Evolutionary conservation across 2,329 filamentous ascomycete genomes (phyloP), one percentile per base, ranked within the genome.

Genomic region (Apiospora koreana): DNA sequence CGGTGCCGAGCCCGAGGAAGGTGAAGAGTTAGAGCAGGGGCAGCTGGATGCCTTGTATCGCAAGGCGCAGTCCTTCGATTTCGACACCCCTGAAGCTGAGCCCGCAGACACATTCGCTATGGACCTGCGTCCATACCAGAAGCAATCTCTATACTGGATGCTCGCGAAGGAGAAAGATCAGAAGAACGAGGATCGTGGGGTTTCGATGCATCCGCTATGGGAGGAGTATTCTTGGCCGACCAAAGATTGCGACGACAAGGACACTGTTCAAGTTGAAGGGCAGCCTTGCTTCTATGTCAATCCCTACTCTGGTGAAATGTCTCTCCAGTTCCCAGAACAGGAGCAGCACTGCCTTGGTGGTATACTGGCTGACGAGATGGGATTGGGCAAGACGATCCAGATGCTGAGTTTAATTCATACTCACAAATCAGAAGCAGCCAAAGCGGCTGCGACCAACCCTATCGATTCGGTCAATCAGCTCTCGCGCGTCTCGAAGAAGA

Each of bases 31-130:
- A 0, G 94, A 98, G 78, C 94, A 98, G 80, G 95, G 97, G 76
- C 96, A 99, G 79, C 91, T 99, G 3, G 96, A 99, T 79, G 90
- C 93, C 0, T 83, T 99, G 1, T 99, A 99, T 81, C 94, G 92
- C 77, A 99, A 99, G 78, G 96, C 96, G 0, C 96, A 99, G 78
- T 95, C 94, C 0, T 98, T 98, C 76, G 96, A 99, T 79, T 98
- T 99, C 77, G 89, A 90, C 78, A 98, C 95, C 0, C 95, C 95
- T 1, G 91, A 94, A 79, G 91, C 94, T 12, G 92, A 97, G 75
- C 95, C 96, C 12, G 90, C 93, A 7, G 86, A 91, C 10, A 94
- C 91, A 0, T 99, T 99, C 80, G 86, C 87, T 7, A 91, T 99
- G 90, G 86, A 91, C 46, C 85, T 99, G 38, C 91, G 96, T 3